A percentile compares a stretch with the other conserved stretches of the same genome.
Conservation (phyloP, 2,329 filamentous ascomycete species). For the Calonectria pauciramosa region DNA sequence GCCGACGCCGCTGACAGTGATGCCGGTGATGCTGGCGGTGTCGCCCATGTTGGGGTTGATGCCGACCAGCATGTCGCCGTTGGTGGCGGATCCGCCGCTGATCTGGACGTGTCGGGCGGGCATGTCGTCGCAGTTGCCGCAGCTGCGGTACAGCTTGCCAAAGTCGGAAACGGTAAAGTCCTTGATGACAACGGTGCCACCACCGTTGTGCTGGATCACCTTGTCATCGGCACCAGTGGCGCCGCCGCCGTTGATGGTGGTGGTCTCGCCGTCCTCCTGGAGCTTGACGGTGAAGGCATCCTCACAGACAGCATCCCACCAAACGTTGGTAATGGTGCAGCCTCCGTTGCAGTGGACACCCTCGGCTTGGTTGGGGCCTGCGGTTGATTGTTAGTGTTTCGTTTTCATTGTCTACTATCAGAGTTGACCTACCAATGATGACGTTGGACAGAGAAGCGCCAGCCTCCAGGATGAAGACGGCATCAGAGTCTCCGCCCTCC, state of each 20-base stretch:
- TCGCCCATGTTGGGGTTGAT: slow-evolving; percentile 59
- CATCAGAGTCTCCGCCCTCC: slow-evolving; percentile 52
- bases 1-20: slow-evolving; percentile 34
- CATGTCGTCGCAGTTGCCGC: slow-evolving; percentile 57
- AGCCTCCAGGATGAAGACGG: slow-evolving; percentile 57
- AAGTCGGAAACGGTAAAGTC: slow-evolving; percentile 60
- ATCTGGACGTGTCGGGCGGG: slow-evolving; percentile 59
- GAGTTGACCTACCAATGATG: slow-evolving; percentile 55
- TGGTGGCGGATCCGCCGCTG: slow-evolving; percentile 53
- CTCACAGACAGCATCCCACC: slow-evolving; percentile 64
- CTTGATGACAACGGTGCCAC: slow-evolving; percentile 56
- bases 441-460: slow-evolving; percentile 62
- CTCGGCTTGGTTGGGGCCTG: slow-evolving; percentile 56
- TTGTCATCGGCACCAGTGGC: slow-evolving; percentile 62
- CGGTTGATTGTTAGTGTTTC: not conserved
- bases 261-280: slow-evolving; percentile 39
- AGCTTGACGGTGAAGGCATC: slow-evolving; percentile 55
- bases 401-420: not conserved
- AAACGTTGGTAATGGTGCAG: slow-evolving; percentile 60
- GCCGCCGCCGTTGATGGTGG: slow-evolving; percentile 61
- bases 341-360: slow-evolving; percentile 61
- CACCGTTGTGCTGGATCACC: slow-evolving; percentile 62
- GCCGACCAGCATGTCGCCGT: slow-evolving; percentile 56
- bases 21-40: slow-evolving; percentile 44
- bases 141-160: slow-evolving; percentile 64